Evolutionary conservation across 208 protist species (phyloP).

Genomic region (Crithidia expoeki): DNA sequence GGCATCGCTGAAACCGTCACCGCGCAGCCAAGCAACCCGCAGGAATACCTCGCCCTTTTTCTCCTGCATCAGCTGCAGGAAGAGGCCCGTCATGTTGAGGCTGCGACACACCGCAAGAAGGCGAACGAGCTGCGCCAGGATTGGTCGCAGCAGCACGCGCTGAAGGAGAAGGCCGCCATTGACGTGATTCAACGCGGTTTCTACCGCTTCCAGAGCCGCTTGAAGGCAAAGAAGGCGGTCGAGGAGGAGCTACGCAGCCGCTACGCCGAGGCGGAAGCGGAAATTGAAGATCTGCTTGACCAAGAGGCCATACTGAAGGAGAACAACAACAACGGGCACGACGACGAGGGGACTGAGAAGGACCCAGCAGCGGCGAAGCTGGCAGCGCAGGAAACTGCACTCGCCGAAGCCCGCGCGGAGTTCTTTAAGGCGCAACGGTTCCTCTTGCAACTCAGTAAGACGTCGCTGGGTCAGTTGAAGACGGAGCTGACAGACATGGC

Average conservation of each 20-base stretch:
- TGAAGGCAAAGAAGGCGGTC: slow-evolving; percentile 41
- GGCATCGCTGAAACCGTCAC: slow-evolving; percentile 89
- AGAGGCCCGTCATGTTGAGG: slow-evolving; percentile 53
- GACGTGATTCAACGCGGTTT: slow-evolving; percentile 83
- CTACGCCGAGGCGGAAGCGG: slow-evolving; percentile 64
- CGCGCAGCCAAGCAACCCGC: slow-evolving; percentile 86
- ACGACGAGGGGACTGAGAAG: slow-evolving; percentile 19
- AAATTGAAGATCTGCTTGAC: slow-evolving; percentile 78
- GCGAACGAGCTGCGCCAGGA: slow-evolving; percentile 52
- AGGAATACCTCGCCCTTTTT: slow-evolving; percentile 91
- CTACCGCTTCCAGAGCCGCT: slow-evolving; percentile 33
- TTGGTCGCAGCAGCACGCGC: slow-evolving; percentile 55
- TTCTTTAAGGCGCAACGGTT: slow-evolving; percentile 83
- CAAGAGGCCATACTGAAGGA: slow-evolving; percentile 34
- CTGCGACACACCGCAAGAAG: slow-evolving; percentile 37
- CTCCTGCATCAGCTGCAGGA: slow-evolving; percentile 88
- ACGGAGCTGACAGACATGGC: slow-evolving; percentile 43
- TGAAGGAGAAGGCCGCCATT: slow-evolving; percentile 68
- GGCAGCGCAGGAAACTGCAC: slow-evolving; percentile 41
- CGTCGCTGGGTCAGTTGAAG: slow-evolving; percentile 66
- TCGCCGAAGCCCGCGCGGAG: slow-evolving; percentile 51
- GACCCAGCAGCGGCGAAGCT: slow-evolving; percentile 26
- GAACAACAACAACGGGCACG: slow-evolving; percentile 3
- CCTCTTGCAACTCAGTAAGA: slow-evolving; percentile 67
- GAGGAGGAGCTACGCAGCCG: slow-evolving; percentile 54